Percentiles rank a stretch among this genome's conserved stretches.
phyloP scores from a whole-genome alignment of 2,329 filamentous ascomycete genomes.

The Colletotrichum euphorbiae region DNA sequence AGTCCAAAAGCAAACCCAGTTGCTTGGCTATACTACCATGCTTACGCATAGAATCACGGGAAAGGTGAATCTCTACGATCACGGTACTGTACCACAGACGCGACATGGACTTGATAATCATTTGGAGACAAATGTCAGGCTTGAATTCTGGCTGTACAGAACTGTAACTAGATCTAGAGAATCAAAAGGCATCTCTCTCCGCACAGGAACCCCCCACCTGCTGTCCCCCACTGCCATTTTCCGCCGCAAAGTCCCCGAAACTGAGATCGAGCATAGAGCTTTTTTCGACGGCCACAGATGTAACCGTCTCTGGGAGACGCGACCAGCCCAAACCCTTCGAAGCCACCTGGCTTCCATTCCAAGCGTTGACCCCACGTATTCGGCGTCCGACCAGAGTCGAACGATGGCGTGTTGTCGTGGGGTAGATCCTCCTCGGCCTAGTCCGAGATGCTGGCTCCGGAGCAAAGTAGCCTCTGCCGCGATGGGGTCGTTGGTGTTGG shows the following conservation, averaged over 20 bases:
- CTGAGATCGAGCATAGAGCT: slow-evolving; percentile 50
- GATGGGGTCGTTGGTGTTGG: slow-evolving; percentile 32
- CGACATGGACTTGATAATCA: background rate
- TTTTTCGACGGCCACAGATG: slow-evolving; percentile 48
- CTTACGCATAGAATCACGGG: too few species aligned
- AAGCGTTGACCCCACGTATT: slow-evolving; percentile 42
- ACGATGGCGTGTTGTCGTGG: slow-evolving; percentile 45
- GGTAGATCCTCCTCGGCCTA: slow-evolving; percentile 61
- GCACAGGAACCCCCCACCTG: slow-evolving; percentile 50
- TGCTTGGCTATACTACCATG: too few species aligned
- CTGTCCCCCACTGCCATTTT: slow-evolving; percentile 47
- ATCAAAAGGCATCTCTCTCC: slow-evolving; percentile 48
- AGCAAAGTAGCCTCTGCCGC: slow-evolving; percentile 63
- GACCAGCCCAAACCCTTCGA: slow-evolving; percentile 60
- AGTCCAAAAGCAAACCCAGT: too few species aligned
- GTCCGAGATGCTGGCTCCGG: slow-evolving; percentile 69
- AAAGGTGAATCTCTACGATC: too few species aligned
- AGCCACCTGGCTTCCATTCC: slow-evolving; percentile 27
- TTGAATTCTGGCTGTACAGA: slow-evolving; percentile 53
- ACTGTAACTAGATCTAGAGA: slow-evolving; percentile 40
- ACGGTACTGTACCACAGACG: too few species aligned
- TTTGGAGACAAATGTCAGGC: slow-evolving; percentile 46
- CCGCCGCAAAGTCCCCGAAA: slow-evolving; percentile 40
- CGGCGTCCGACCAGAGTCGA: slow-evolving; percentile 40
- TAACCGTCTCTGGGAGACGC: slow-evolving; percentile 55